phyloP scores from a whole-genome alignment of 2,329 filamentous ascomycete genomes.

The Beauveria rudraprayagi region DNA sequence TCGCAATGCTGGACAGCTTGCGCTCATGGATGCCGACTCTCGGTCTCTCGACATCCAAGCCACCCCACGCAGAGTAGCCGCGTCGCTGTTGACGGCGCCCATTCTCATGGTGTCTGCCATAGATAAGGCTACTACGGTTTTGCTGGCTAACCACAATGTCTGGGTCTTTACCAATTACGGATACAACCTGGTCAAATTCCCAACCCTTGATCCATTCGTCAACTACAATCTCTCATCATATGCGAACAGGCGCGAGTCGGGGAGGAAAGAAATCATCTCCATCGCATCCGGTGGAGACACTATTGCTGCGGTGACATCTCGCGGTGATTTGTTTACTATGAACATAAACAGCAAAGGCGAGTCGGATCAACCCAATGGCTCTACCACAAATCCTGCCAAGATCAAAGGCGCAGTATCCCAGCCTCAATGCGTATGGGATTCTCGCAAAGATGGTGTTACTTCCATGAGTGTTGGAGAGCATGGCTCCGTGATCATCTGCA shows the following conservation, averaged over 20 bases:
- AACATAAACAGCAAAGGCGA: conserved; percentile 64
- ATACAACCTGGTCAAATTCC: conserved; percentile 84
- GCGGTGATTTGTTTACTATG: conserved; percentile 83
- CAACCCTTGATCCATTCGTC: conserved; percentile 60
- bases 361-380: conserved; percentile 50
- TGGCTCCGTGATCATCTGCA: conserved; percentile 90
- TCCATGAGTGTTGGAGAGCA: conserved; percentile 88
- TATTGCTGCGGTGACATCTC: conserved; percentile 76
- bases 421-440: conserved; percentile 80
- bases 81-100: conserved; percentile 57
- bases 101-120: conserved; percentile 82
- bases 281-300: conserved; percentile 84
- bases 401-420: conserved; percentile 73
- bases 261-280: conserved; percentile 61
- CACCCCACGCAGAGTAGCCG: conserved; percentile 78
- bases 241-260: conserved; percentile 45
- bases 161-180: conserved; percentile 95
- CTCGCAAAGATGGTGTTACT: conserved; percentile 75
- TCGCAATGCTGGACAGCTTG: conserved; percentile 89
- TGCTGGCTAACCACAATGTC: conserved; percentile 81
- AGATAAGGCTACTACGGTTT: conserved; percentile 76
- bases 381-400: conserved; percentile 87
- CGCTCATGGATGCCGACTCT: conserved; percentile 90
- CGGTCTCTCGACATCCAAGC: conserved; percentile 79
- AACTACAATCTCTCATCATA: conserved; percentile 60